Percentiles rank a stretch among this genome's conserved stretches.
Conservation (phyloP, 352 stramenopile genomes). For the Phytopythium boreale region DNA sequence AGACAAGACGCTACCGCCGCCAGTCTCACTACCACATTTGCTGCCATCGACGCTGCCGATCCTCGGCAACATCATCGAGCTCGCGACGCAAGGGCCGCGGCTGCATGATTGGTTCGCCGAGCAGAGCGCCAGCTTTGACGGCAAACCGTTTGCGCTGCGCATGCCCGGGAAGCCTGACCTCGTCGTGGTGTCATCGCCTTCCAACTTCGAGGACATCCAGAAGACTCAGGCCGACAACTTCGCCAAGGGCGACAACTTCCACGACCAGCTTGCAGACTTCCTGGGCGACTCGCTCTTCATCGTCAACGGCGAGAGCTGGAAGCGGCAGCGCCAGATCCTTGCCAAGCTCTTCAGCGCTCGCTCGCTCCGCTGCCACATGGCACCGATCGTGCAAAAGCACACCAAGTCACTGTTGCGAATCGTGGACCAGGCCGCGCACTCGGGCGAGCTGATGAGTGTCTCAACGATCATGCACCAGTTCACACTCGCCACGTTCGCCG, state of each 20-base stretch:
- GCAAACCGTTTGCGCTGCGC: conserved; percentile 8
- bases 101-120: conserved; percentile 41
- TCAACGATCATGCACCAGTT: conserved; percentile 23
- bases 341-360: conserved; percentile 76
- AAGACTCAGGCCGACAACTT: conserved; percentile 58
- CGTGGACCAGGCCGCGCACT: background rate
- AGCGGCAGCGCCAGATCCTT: conserved; percentile 54
- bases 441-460: conserved; percentile 6
- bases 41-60: conserved; percentile 9
- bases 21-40: background rate
- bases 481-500: conserved; percentile 43
- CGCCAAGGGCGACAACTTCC: conserved; percentile 42
- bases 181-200: conserved; percentile 14
- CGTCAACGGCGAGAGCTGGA: conserved; percentile 52
- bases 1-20: background rate
- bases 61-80: conserved; percentile 17
- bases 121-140: background rate
- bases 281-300: conserved; percentile 60
- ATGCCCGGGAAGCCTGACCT: conserved; percentile 15
- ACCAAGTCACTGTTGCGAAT: conserved; percentile 6
- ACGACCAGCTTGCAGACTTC: conserved; percentile 30
- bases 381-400: conserved; percentile 18
- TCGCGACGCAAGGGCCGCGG: conserved; percentile 17
- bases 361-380: conserved; percentile 27
- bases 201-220: conserved; percentile 36